Conservation (phyloP, 441 rosid species). For the Kokia cookei region DNA sequence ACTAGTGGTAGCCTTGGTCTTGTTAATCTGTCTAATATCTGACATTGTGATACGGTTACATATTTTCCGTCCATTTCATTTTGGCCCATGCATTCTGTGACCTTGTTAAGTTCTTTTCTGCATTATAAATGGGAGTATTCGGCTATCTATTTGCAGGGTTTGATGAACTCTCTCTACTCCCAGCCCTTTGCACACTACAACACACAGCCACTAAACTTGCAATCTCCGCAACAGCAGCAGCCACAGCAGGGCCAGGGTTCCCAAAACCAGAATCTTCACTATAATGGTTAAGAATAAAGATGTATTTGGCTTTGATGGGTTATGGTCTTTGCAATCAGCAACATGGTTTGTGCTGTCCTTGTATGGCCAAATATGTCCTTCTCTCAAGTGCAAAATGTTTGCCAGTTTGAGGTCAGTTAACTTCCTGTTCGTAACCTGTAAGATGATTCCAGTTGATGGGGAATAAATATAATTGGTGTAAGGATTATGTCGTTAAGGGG, state of each 20-base stretch:
- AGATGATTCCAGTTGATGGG: constrained; percentile 22
- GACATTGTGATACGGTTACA: background rate
- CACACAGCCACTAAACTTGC: constrained; percentile 68
- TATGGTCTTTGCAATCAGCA: constrained; percentile 65
- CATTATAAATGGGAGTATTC: background rate
- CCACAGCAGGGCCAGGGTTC: constrained; percentile 79
- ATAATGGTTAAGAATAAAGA: constrained; percentile 57
- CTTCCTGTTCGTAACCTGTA: constrained; percentile 17
- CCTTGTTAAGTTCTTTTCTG: background rate
- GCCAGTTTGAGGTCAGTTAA: constrained; percentile 32
- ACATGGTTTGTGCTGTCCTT: constrained; percentile 75
- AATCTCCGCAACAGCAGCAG: constrained; percentile 51
- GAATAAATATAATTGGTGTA: constrained; percentile 18
- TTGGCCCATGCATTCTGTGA: background rate
- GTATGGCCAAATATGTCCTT: constrained; percentile 39
- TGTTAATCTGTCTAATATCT: background rate
- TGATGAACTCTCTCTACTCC: constrained; percentile 88
- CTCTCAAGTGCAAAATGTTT: constrained; percentile 34
- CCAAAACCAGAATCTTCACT: constrained; percentile 79
- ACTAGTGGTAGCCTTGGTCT: background rate
- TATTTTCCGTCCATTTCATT: background rate
- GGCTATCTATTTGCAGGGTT: constrained; percentile 47
- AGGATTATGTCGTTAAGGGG: constrained; percentile 13
- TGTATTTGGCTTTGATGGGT: constrained; percentile 43
- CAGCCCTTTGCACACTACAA: constrained; percentile 85